Base-by-base conservation (phyloP, 176 grass and related monocot genomes). In the Aegilops speltoides region DNA sequence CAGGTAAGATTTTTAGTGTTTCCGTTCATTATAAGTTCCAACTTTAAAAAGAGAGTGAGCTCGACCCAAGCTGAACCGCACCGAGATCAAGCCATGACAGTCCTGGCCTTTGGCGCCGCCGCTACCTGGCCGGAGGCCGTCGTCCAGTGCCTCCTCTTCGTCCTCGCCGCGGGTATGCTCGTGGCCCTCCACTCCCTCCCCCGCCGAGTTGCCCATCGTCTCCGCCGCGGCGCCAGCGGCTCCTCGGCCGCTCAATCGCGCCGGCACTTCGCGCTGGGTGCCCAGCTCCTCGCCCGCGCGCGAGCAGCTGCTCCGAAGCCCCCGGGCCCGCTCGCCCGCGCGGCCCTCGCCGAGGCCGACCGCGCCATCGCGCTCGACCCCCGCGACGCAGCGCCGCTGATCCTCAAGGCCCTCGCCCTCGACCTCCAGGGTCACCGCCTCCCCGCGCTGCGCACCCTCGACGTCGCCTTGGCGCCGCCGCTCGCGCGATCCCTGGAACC, bases 401-500 rank as follows among this genome's bases (percentile, higher is more conserved):
- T 98, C 88, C 96, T 98, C 79, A 95, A 91, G 80, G 96, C 91
- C 23, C 90, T 98, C 34, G 91, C 93, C 33, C 88, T 98, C 61
- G 91, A 98, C 66, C 84, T 94, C 90, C 93, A 87, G 38, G 93
- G 96, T 60, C 90, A 85, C 81, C 96, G 75, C 81, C 78, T 87
- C 25, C 84, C 92, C 4, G 92, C 93, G 3, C 86, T 94, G 59
- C 92, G 90, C 57, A 77, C 88, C 50, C 90, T 98, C 74, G 92
- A 98, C 78, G 65, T 85, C 4, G 96, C 96, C 73, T 93, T 98
- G 15, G 46, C 88, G 3, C 82, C 88, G 31, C 88, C 79, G 10
- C 86, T 94, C 13, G 69, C 75, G 9, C 82, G 68, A 5, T 96
- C 96, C 40, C 96, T 98, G 26, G 79, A 80, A 10, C 84, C 89